A percentile compares a stretch with the other conserved stretches of the same genome.
These are phyloP conservation scores for Jamesozyma spencerorum DNA, from an alignment of 805 yeast genomes.

Conservation along the genomic window DNA sequence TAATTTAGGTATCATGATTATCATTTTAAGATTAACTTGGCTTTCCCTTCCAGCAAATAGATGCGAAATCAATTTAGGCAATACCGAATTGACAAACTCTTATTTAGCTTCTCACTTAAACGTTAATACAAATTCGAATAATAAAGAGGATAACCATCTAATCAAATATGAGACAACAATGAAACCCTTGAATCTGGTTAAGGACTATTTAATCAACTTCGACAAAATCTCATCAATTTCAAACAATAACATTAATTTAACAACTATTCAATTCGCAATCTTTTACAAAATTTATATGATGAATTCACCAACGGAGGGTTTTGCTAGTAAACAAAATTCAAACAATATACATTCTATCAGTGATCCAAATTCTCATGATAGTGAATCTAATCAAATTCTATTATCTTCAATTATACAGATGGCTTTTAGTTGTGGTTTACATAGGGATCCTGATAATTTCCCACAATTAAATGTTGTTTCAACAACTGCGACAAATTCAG, in stretches of 20 bases:
- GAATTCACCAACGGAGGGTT: constrained; percentile 42
- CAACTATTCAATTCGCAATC: constrained; percentile 49
- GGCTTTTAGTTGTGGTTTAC: constrained; percentile 59
- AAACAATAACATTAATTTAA: constrained; percentile 26
- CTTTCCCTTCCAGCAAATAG: constrained; percentile 41
- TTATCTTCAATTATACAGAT: constrained; percentile 51
- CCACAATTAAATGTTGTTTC: constrained; percentile 32
- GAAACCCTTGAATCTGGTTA: constrained; percentile 21
- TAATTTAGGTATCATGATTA: constrained; percentile 35
- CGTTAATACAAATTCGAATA: constrained; percentile 14
- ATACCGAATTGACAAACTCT: constrained; percentile 6
- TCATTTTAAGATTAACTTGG: constrained; percentile 48
- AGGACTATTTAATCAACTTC: constrained; percentile 26
- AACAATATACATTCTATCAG: constrained; percentile 10
- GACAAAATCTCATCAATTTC: constrained; percentile 30
- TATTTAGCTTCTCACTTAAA: constrained; percentile 5
- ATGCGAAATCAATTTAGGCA: constrained; percentile 27
- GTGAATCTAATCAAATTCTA: constrained; percentile 48
- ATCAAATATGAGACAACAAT: constrained; percentile 24
- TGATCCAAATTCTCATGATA: constrained; percentile 33
- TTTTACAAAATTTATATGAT: constrained; percentile 47
- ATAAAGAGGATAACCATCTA: constrained; percentile 24
- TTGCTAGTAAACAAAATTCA: constrained; percentile 6
- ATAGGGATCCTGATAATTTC: constrained; percentile 55
- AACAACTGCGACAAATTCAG: constrained; percentile 6